Evolutionary conservation across 2,329 filamentous ascomycete species (phyloP), one percentile per base, ranked within the genome.

Genomic region (Alternaria postmessia): DNA sequence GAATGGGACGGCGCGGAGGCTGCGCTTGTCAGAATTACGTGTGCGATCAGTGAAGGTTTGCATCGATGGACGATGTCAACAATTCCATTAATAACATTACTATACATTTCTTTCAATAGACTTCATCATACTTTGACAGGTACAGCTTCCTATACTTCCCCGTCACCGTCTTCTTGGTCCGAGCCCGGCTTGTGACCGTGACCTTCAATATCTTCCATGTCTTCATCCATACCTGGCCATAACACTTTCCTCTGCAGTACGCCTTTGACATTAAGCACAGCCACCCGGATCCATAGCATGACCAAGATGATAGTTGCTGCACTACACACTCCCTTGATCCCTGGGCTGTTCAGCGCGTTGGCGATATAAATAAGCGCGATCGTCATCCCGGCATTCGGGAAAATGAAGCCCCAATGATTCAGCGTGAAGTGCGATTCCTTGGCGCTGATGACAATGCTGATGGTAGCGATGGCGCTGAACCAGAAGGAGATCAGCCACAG

Each of bases 331-430:
- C 58, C 83, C 85, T 68, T 83, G 71, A 89, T 77, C 0, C 80
- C 84, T 0, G 78, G 59, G 63, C 85, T 88, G 0, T 81, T 72
- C 12, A 88, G 77, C 0, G 77, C 81, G n/a, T 81, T 80, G 2
- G 85, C 87, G 47, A 89, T 79, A 8, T 85, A 79, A 34, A 62
- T 89, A 83, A 44, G 83, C 80, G 5, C 86, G 82, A 58, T 80
- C 1, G 85, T 86, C 57, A 89, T 85, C 0, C 88, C 88, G 1
- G 84, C 86, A 61, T 89, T 26, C 80, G 86, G 87, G 68, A 90
- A 89, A 22, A 90, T 83, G 73, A 88, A 88, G 8, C 85, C 86
- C 87, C 87, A 90, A 63, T 65, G 70, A 38, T 72, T 73, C 7
- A 73, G 57, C 22, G 69, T 72, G 14, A 73, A 73, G 49, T 70